Conservation (phyloP, 2,329 filamentous ascomycete species). For the Pseudogymnoascus sp. region DNA sequence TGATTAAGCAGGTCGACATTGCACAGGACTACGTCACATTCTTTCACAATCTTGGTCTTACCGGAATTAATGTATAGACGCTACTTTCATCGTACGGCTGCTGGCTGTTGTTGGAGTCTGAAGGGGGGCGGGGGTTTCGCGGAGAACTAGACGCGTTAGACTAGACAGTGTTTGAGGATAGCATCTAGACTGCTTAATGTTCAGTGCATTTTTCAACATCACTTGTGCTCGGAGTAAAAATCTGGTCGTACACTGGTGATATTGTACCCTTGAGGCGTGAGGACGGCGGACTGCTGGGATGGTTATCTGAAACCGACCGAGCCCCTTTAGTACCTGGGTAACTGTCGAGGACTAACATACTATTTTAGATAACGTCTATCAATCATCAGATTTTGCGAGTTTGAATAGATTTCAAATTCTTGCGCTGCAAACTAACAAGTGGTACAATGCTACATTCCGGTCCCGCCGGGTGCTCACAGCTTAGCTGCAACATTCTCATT, state of each 20-base stretch:
- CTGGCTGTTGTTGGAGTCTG: neutral
- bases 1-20: neutral
- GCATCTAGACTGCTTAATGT: neutral
- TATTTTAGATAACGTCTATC: neutral
- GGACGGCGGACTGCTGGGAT: neutral
- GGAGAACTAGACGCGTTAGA: neutral
- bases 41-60: neutral
- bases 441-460: neutral
- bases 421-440: neutral
- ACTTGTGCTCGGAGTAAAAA: neutral
- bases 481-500: slow-evolving; percentile 41
- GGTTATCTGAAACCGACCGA: neutral
- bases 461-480: slow-evolving; percentile 23
- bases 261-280: neutral
- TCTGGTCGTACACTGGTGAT: neutral
- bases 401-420: neutral
- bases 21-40: neutral
- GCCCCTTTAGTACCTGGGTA: neutral
- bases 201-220: neutral
- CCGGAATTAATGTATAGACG: neutral
- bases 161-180: neutral
- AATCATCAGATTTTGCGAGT: neutral
- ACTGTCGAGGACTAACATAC: neutral
- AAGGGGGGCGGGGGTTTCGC: neutral
- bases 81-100: neutral